Conservation (phyloP, 2,329 filamentous ascomycete species). For the Fusarium metavorans region DNA sequence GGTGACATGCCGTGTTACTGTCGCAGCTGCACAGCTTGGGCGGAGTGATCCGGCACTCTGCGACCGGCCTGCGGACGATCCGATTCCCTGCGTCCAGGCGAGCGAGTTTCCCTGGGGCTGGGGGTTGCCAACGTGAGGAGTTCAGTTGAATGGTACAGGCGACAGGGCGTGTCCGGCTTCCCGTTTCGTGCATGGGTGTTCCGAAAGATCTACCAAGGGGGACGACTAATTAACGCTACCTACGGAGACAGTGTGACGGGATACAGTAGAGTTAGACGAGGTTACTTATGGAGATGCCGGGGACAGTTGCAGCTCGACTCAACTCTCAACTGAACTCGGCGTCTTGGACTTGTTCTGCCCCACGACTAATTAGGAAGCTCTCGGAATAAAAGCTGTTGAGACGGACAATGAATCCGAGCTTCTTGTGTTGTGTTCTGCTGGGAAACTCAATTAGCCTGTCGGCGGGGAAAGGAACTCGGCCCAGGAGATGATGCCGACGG, state of each 20-base stretch:
- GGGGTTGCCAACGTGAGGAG: background rate
- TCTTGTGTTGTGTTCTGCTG: background rate
- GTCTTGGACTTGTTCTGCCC: slow-evolving; percentile 3
- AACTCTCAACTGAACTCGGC: background rate
- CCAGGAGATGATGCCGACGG: slow-evolving; percentile 29
- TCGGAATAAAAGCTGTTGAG: slow-evolving; percentile 6
- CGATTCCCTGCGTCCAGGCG: slow-evolving; percentile 10
- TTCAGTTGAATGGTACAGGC: background rate
- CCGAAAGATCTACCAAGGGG: background rate
- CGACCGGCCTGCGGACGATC: slow-evolving; percentile 19
- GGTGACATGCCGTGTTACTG: slow-evolving; percentile 18
- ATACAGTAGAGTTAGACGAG: background rate
- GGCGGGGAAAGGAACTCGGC: slow-evolving; percentile 21
- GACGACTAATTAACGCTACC: background rate
- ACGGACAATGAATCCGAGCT: background rate
- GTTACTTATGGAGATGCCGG: background rate
- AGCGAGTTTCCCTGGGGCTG: slow-evolving; percentile 6
- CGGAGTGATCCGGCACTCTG: slow-evolving; percentile 31
- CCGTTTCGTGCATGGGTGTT: background rate
- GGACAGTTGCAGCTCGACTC: background rate
- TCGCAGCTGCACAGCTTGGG: slow-evolving; percentile 5
- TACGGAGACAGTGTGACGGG: background rate
- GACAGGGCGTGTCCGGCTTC: background rate
- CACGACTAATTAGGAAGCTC: slow-evolving; percentile 17
- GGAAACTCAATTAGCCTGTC: slow-evolving; percentile 1